phyloP scores from a whole-genome alignment of 495 filamentous ascomycete genomes.

The Penicillium paxilli region DNA sequence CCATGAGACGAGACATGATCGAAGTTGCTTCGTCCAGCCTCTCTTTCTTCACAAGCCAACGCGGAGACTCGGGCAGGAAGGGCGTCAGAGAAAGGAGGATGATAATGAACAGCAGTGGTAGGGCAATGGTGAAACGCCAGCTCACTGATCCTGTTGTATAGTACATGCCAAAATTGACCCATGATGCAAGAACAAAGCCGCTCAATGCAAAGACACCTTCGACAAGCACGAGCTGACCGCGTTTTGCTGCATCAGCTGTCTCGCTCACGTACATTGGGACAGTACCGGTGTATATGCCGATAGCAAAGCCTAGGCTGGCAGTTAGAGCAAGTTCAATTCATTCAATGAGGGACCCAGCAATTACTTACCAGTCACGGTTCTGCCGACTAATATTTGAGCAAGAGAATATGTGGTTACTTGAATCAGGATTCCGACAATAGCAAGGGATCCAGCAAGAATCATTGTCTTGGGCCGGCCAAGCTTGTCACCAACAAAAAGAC shows the following conservation, averaged over 20 bases:
- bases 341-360: background rate
- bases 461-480: constrained; percentile 13
- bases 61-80: constrained; percentile 27
- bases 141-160: constrained; percentile 36
- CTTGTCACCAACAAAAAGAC: constrained; percentile 9
- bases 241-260: background rate
- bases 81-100: constrained; percentile 12
- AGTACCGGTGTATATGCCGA: constrained; percentile 6
- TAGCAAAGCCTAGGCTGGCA: background rate
- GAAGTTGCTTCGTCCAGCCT: background rate
- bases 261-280: constrained; percentile 12
- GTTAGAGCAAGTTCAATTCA: background rate
- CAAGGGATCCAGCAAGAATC: constrained; percentile 9
- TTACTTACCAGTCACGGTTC: constrained; percentile 15
- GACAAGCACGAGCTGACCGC: constrained; percentile 3
- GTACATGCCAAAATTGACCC: constrained; percentile 41
- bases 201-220: constrained; percentile 2
- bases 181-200: constrained; percentile 24
- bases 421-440: constrained; percentile 9
- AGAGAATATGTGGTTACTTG: constrained; percentile 14
- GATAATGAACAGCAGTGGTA: constrained; percentile 46
- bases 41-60: constrained; percentile 23
- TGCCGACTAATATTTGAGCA: constrained; percentile 8
- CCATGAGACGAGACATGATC: constrained; percentile 44
- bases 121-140: constrained; percentile 49